A percentile compares a stretch with the other conserved stretches of the same genome.
phyloP scores from a whole-genome alignment of 176 grass and related monocot genomes.

The Cenchrus americanus region DNA sequence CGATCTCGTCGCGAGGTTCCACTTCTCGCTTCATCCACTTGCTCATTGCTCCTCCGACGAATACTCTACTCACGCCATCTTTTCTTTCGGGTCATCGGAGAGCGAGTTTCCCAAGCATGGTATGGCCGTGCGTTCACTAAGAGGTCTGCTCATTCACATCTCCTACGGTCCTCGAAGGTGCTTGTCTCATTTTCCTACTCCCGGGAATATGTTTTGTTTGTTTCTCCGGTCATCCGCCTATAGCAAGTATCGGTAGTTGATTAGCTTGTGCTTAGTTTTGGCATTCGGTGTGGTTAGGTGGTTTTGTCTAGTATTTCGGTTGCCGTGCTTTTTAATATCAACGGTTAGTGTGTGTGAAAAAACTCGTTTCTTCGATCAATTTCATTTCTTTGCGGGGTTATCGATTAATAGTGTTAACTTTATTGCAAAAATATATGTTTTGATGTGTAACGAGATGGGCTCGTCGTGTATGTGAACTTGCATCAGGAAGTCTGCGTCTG shows the following conservation, averaged over 20 bases:
- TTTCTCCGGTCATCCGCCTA: neutral
- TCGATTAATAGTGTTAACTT: neutral
- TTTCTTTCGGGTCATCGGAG: slow-evolving; percentile 66
- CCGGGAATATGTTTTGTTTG: neutral
- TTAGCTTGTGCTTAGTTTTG: no score
- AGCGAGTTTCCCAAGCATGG: slow-evolving; percentile 65
- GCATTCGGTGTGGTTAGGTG: no score
- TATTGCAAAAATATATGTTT: slow-evolving; percentile 17
- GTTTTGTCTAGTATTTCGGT: neutral
- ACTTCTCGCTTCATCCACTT: neutral
- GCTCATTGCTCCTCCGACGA: no score
- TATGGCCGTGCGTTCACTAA: slow-evolving; percentile 57
- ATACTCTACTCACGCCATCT: slow-evolving; percentile 21
- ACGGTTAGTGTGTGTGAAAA: neutral
- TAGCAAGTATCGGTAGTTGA: neutral
- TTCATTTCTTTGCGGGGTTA: neutral
- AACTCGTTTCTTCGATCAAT: slow-evolving; percentile 13
- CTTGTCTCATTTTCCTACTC: slow-evolving; percentile 20
- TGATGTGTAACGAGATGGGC: slow-evolving; percentile 59
- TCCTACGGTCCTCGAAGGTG: slow-evolving; percentile 95
- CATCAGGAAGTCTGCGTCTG: slow-evolving; percentile 67
- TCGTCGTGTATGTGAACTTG: slow-evolving; percentile 67
- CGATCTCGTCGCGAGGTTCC: slow-evolving; percentile 66
- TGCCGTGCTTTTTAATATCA: neutral
- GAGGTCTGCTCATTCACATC: slow-evolving; percentile 82